These are phyloP conservation scores for Sporothrix euskadiensis DNA, from an alignment of 2,329 filamentous ascomycete genomes.

Conservation along the genomic window DNA sequence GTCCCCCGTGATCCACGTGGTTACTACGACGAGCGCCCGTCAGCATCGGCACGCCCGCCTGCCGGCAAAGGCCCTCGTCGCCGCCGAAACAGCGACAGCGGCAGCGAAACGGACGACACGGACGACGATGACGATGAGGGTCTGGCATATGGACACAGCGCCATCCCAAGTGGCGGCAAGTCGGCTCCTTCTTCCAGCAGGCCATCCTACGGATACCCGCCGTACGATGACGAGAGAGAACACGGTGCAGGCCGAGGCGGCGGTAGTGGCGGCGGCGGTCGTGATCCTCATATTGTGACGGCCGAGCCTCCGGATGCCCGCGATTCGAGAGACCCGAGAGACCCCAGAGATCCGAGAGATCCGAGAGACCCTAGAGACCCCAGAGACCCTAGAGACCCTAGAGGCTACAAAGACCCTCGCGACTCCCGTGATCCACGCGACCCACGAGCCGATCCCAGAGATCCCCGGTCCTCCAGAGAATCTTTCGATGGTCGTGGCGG, in stretches of 20 bases:
- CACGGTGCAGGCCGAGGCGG: constrained; percentile 31
- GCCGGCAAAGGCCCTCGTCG: constrained; percentile 1
- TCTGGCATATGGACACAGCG: constrained; percentile 51
- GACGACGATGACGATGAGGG: constrained; percentile 37
- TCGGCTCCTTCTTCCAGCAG: constrained; percentile 8
- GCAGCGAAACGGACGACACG: constrained; percentile 27
- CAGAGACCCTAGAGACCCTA: background rate
- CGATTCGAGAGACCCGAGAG: constrained; percentile 19
- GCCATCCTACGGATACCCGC: constrained; percentile 34
- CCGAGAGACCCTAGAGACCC: background rate
- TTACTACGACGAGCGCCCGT: constrained; percentile 20
- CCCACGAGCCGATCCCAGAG: background rate
- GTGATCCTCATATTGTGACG: constrained; percentile 18
- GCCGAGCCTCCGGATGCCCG: constrained; percentile 26
- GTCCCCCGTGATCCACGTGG: background rate
- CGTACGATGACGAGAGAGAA: constrained; percentile 37
- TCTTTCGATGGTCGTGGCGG: constrained; percentile 10
- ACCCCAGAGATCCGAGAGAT: constrained; percentile 29
- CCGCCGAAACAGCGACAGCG: constrained; percentile 29
- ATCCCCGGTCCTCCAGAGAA: background rate
- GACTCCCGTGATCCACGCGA: constrained; percentile 23
- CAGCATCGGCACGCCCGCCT: background rate
- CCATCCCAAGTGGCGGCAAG: constrained; percentile 22
- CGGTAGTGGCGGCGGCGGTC: constrained; percentile 31
- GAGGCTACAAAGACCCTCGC: constrained; percentile 28